Conservation (phyloP, 2,329 filamentous ascomycete genomes). For the Ceratocystis destructans region DNA sequence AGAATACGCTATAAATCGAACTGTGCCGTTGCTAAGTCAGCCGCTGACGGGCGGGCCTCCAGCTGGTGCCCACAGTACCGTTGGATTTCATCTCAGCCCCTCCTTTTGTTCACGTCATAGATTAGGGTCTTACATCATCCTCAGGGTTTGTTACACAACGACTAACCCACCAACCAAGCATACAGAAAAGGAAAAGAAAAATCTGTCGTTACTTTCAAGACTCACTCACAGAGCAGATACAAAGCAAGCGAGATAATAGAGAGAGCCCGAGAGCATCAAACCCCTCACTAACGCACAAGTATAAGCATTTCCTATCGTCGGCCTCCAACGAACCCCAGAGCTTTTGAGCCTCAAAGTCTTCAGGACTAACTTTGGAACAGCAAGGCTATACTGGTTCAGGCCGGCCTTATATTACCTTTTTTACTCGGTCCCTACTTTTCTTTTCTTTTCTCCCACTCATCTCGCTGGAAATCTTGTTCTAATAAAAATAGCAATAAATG, state of each 20-base stretch:
- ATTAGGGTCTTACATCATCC: not conserved
- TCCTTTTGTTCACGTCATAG: not conserved
- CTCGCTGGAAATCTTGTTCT: not conserved
- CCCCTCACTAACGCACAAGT: not conserved
- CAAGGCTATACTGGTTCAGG: not conserved
- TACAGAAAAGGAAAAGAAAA: not conserved
- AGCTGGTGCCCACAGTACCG: not conserved
- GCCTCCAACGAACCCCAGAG: not conserved
- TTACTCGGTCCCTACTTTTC: not conserved
- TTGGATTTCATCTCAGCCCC: not conserved
- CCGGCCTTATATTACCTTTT: not conserved
- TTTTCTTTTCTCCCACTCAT: not conserved
- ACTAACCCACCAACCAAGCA: not conserved
- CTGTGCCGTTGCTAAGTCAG: not conserved
- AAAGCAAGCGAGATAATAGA: not conserved
- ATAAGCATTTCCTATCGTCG: not conserved
- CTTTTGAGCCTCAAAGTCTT: not conserved
- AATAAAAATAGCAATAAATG: not conserved
- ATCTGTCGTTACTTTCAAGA: not conserved
- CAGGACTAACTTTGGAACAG: not conserved
- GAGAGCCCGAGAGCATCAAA: not conserved
- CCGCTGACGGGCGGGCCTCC: not conserved
- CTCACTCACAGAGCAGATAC: not conserved
- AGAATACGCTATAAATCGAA: no score
- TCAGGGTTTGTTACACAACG: not conserved